Conservation (phyloP, 352 stramenopile species). For the Plasmopara viticola region DNA sequence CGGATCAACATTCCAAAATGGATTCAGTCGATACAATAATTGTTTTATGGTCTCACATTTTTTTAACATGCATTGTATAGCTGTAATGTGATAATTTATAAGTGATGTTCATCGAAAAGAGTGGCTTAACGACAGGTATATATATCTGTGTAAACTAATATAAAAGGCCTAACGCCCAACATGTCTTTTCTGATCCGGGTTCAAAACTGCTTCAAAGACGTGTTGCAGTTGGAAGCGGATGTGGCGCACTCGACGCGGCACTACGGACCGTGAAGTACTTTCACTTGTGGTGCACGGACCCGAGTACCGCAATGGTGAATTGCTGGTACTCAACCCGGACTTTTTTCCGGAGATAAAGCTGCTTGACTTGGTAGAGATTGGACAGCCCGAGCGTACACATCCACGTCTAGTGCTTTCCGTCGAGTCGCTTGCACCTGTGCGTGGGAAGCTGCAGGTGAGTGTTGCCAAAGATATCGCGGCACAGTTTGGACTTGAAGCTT, state of each 20-base stretch:
- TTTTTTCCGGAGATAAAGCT: slow-evolving; percentile 54
- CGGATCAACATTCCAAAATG: no score
- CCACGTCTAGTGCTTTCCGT: slow-evolving; percentile 62
- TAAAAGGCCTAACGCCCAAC: no score
- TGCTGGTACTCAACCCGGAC: slow-evolving; percentile 75
- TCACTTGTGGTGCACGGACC: slow-evolving; percentile 67
- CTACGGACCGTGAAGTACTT: slow-evolving; percentile 19
- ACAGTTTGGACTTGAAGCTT: slow-evolving; percentile 66
- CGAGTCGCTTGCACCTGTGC: slow-evolving; percentile 49
- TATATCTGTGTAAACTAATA: no score
- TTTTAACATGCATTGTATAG: no score
- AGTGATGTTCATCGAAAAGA: no score
- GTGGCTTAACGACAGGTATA: no score
- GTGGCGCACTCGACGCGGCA: slow-evolving; percentile 30
- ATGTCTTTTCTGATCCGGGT: no score
- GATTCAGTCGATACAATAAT: no score
- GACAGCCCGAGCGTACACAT: slow-evolving; percentile 47
- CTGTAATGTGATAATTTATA: no score
- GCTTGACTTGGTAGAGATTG: slow-evolving; percentile 55
- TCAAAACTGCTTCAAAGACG: no score
- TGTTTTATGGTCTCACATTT: no score
- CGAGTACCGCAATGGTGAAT: slow-evolving; percentile 58
- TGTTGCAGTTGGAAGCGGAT: slow-evolving; percentile 2
- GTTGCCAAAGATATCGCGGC: slow-evolving; percentile 62
- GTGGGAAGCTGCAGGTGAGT: slow-evolving; percentile 73